Conservation (phyloP, 192 early-diverging fungal genomes). For the Thoreauomyces humboldtii region DNA sequence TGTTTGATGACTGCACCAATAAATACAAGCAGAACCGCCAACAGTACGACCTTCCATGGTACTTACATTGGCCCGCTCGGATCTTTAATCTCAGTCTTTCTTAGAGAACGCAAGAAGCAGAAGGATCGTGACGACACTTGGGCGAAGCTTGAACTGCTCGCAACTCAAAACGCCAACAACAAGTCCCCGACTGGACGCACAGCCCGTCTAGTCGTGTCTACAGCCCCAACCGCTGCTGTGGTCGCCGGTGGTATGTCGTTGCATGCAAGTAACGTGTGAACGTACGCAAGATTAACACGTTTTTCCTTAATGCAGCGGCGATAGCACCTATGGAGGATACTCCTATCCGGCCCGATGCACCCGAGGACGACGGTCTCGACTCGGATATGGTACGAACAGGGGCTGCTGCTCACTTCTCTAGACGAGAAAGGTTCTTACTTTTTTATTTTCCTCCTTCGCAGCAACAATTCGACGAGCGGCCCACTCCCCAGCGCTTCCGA, state of each 20-base stretch:
- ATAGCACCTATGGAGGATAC: conserved; percentile 14
- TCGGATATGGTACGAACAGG: conserved; percentile 36
- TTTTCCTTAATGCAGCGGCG: not conserved
- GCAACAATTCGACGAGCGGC: conserved; percentile 54
- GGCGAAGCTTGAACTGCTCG: conserved; percentile 68
- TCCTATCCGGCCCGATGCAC: conserved; percentile 23
- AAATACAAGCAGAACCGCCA: conserved; percentile 90
- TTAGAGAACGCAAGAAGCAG: conserved; percentile 76
- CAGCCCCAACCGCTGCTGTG: not conserved
- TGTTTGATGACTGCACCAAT: conserved; percentile 95
- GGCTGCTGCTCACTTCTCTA: not conserved
- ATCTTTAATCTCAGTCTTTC: not conserved
- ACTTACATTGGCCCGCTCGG: not conserved
- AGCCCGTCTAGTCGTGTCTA: conserved; percentile 2
- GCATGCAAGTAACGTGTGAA: too few species aligned
- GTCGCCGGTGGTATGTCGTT: too few species aligned
- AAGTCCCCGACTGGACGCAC: conserved; percentile 4
- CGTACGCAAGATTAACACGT: too few species aligned
- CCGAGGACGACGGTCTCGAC: conserved; percentile 45
- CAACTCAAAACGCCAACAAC: conserved; percentile 45
- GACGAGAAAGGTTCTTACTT: not conserved
- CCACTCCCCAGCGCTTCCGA: conserved; percentile 54
- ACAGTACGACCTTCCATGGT: conserved; percentile 52
- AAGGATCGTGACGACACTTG: conserved; percentile 80
- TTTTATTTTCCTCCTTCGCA: conserved; percentile 2